A percentile compares a stretch with the other conserved stretches of the same genome.
Conservation (phyloP, 176 grass and related monocot genomes). For the Carex parvula region DNA sequence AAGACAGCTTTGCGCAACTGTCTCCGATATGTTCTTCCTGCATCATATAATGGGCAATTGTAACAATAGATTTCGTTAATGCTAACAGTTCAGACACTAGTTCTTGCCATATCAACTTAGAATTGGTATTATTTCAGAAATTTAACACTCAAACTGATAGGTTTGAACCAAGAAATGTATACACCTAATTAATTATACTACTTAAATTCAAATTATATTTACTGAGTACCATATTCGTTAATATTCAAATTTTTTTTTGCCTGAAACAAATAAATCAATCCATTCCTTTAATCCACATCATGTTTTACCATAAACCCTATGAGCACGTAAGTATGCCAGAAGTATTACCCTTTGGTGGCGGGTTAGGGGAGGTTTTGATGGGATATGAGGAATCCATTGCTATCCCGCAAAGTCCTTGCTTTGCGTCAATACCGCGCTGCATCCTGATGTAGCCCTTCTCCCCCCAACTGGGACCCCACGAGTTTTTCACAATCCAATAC, state of each 20-base stretch:
- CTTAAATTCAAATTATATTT: not conserved
- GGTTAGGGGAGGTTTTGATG: conserved; percentile 59
- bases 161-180: not conserved
- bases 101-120: not conserved
- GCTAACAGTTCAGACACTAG: not conserved
- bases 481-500: conserved; percentile 92
- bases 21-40: conserved; percentile 9
- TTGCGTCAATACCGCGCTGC: conserved; percentile 31
- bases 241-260: not conserved
- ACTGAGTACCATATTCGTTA: not conserved
- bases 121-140: not conserved
- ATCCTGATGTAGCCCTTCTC: conserved; percentile 71
- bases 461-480: conserved; percentile 58
- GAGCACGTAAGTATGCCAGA: not conserved
- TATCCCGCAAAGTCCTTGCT: conserved; percentile 70
- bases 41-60: not conserved
- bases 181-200: not conserved
- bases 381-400: conserved; percentile 80
- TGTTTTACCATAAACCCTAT: not conserved
- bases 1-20: not conserved
- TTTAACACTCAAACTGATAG: not conserved
- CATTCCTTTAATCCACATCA: not conserved
- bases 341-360: conserved; percentile 12
- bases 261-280: not conserved
- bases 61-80: not conserved